Percentiles rank a stretch among this genome's conserved stretches.
phyloP scores from a whole-genome alignment of 192 early-diverging fungal species.

The Piromyces sp. region DNA sequence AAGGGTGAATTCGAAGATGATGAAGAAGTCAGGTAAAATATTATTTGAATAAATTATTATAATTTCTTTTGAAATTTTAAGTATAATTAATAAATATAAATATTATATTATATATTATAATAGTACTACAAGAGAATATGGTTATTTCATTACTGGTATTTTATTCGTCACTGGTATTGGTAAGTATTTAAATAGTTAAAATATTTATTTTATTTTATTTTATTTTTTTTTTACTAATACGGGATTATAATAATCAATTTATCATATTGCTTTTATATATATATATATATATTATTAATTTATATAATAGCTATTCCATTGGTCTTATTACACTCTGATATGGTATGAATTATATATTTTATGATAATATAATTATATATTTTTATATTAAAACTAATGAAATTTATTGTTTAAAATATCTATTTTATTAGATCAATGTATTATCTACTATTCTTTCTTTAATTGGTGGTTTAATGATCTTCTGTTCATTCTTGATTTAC shows the following conservation, averaged over 20 bases:
- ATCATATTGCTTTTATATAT: too few relatives aligned
- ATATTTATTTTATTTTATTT: too few relatives aligned
- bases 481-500: background rate
- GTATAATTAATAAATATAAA: too few relatives aligned
- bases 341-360: background rate
- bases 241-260: too few relatives aligned
- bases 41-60: too few relatives aligned
- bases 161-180: background rate
- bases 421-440: background rate
- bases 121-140: background rate
- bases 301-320: background rate
- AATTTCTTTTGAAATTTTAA: too few relatives aligned
- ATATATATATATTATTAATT: background rate
- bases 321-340: background rate
- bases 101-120: background rate
- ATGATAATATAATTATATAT: too few relatives aligned
- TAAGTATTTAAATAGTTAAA: background rate
- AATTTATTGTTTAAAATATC: too few relatives aligned
- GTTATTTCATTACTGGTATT: background rate
- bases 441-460: background rate
- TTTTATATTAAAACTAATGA: too few relatives aligned
- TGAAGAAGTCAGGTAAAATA: background rate
- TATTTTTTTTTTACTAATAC: too few relatives aligned
- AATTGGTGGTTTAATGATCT: background rate
- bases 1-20: background rate